phyloP scores from a whole-genome alignment of 352 stramenopile species.

The Thraustochytrium striatum region DNA sequence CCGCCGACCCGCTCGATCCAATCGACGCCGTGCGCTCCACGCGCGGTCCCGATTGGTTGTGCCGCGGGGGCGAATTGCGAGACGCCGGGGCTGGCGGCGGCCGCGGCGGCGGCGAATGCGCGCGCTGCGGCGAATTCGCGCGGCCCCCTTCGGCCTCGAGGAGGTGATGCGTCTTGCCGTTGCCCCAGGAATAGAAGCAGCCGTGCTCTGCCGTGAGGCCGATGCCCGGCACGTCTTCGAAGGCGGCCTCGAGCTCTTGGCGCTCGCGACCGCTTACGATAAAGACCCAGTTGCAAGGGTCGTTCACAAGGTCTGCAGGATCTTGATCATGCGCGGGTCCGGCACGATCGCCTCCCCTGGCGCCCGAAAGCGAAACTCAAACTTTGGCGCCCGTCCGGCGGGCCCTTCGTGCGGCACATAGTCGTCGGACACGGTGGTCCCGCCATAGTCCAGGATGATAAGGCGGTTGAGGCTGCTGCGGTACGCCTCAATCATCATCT shows the following conservation, averaged over 20 bases:
- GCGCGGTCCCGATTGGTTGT: too few species aligned
- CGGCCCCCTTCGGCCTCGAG: too few species aligned
- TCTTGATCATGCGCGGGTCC: constrained; percentile 70
- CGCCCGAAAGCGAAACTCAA: constrained; percentile 7
- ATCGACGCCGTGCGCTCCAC: too few species aligned
- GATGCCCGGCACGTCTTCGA: constrained; percentile 88
- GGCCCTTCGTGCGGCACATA: constrained; percentile 54
- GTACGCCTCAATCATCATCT: constrained; percentile 83
- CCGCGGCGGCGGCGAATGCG: too few species aligned
- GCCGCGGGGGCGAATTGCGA: too few species aligned
- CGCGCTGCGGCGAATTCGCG: too few species aligned
- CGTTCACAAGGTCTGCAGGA: constrained; percentile 84
- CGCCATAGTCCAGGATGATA: constrained; percentile 97
- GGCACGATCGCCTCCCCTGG: constrained; percentile 52
- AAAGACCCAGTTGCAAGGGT: constrained; percentile 96
- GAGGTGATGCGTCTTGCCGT: too few species aligned
- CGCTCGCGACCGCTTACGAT: constrained; percentile 93
- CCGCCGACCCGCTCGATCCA: too few species aligned
- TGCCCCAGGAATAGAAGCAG: constrained; percentile 98
- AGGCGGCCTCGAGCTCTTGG: constrained; percentile 82
- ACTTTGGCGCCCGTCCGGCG: background rate
- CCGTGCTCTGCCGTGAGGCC: constrained; percentile 95
- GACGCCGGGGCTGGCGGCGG: too few species aligned
- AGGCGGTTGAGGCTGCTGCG: constrained; percentile 73
- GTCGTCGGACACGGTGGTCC: constrained; percentile 89